These are phyloP conservation scores for Fusarium sp. DNA, from an alignment of 2,329 filamentous ascomycete species.

Conservation along the genomic window DNA sequence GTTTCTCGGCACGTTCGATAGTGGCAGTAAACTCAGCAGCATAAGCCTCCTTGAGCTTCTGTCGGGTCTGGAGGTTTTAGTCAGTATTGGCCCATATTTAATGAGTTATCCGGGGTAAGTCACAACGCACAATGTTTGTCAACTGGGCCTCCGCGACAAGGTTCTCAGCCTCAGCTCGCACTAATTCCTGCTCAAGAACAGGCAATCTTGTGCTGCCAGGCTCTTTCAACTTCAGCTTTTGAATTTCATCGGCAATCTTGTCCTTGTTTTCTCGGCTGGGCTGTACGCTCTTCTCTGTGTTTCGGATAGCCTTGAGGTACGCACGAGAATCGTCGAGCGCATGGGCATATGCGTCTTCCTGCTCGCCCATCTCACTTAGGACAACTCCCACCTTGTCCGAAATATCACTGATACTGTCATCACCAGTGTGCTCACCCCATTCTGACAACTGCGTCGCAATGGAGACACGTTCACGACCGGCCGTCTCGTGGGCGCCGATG, in stretches of 20 bases:
- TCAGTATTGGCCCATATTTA: constrained; percentile 14
- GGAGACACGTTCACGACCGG: constrained; percentile 84
- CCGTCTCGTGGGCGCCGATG: constrained; percentile 86
- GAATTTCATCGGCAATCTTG: constrained; percentile 94
- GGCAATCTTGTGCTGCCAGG: constrained; percentile 85
- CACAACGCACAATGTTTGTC: constrained; percentile 84
- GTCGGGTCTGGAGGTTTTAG: constrained; percentile 78
- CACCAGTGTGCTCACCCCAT: constrained; percentile 93
- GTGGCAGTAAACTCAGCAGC: constrained; percentile 89
- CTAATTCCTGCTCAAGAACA: constrained; percentile 94
- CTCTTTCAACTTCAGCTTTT: constrained; percentile 92
- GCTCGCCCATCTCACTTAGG: constrained; percentile 91
- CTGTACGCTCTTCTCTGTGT: constrained; percentile 96
- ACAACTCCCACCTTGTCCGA: constrained; percentile 96
- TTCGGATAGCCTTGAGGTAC: constrained; percentile 90
- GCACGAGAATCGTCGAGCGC: constrained; percentile 87
- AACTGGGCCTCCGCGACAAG: constrained; percentile 96
- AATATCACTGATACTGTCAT: constrained; percentile 89
- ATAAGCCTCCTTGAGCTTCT: constrained; percentile 96
- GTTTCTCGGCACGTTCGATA: constrained; percentile 97
- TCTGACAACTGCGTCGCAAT: constrained; percentile 94
- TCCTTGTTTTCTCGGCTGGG: constrained; percentile 88
- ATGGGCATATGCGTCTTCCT: constrained; percentile 90
- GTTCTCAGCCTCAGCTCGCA: constrained; percentile 95
- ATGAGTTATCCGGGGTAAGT: background rate